Conservation (phyloP, 805 yeast species). For the Lipomyces sp. region DNA sequence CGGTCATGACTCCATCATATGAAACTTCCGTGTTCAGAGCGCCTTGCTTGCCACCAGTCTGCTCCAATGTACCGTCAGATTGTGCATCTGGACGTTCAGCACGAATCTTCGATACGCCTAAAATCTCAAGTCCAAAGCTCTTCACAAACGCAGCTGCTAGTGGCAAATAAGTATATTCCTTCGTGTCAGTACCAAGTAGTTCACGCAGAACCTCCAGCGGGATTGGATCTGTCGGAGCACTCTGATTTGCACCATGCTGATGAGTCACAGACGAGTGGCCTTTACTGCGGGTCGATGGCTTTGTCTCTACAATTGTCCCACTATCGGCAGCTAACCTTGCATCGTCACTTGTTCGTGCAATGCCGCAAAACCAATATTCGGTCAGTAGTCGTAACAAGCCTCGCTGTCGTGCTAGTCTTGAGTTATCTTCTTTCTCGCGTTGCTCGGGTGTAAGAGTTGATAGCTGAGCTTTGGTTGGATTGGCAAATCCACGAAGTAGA, state of each 20-base stretch:
- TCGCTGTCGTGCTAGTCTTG: slow-evolving; percentile 52
- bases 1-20: slow-evolving; percentile 39
- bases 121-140: slow-evolving; percentile 65
- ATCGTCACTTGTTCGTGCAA: slow-evolving; percentile 56
- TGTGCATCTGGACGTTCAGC: slow-evolving; percentile 9
- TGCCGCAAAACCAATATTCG: slow-evolving; percentile 63
- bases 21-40: background rate
- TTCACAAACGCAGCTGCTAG: slow-evolving; percentile 51
- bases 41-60: background rate
- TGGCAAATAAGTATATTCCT: slow-evolving; percentile 34
- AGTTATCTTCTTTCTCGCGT: slow-evolving; percentile 53
- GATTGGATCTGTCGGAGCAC: slow-evolving; percentile 46
- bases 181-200: slow-evolving; percentile 42
- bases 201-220: slow-evolving; percentile 54
- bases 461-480: slow-evolving; percentile 36
- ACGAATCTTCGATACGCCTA: slow-evolving; percentile 46
- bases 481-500: slow-evolving; percentile 41
- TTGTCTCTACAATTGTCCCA: slow-evolving; percentile 6
- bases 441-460: slow-evolving; percentile 40
- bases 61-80: background rate
- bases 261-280: background rate
- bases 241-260: slow-evolving; percentile 36
- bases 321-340: slow-evolving; percentile 43
- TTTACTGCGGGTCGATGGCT: slow-evolving; percentile 8
- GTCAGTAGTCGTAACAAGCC: slow-evolving; percentile 56